Conservation (phyloP, 768 basidiomycete genomes). For the Suillus bovinus region DNA sequence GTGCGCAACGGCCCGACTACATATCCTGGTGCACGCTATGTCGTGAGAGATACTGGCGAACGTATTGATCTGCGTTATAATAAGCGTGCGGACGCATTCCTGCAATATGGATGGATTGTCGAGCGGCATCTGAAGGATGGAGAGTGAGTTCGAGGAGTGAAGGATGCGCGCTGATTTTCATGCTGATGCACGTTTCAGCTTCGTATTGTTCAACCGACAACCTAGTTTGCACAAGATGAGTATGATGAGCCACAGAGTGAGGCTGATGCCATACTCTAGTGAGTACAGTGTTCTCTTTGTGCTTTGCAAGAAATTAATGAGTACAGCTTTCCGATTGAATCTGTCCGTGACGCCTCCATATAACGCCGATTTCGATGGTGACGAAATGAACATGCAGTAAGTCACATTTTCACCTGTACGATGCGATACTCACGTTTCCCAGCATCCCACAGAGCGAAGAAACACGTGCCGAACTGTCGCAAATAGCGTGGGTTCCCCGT, state of each 20-base stretch:
- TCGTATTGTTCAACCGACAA: constrained; percentile 95
- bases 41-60: constrained; percentile 96
- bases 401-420: constrained; percentile 34
- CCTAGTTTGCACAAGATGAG: constrained; percentile 99
- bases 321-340: constrained; percentile 90
- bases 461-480: constrained; percentile 95
- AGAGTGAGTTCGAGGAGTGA: constrained; percentile 67
- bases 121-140: constrained; percentile 97
- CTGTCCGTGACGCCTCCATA: constrained; percentile 98
- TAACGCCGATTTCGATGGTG: constrained; percentile 99
- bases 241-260: constrained; percentile 99
- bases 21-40: constrained; percentile 96
- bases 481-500: constrained; percentile 98
- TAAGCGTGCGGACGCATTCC: constrained; percentile 90
- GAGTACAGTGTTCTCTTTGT: constrained; percentile 36
- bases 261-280: constrained; percentile 98
- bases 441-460: constrained; percentile 98
- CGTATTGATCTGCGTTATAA: constrained; percentile 97
- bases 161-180: constrained; percentile 8
- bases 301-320: background rate
- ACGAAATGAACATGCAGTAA: constrained; percentile 99
- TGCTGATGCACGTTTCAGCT: constrained; percentile 46
- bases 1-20: constrained; percentile 93
- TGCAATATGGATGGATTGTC: constrained; percentile 98
- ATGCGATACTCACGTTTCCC: constrained; percentile 15